Percentiles rank a stretch among this genome's conserved stretches.
Evolutionary conservation across 2,329 filamentous ascomycete genomes (phyloP).

Genomic region (Aspergillus sp.): DNA sequence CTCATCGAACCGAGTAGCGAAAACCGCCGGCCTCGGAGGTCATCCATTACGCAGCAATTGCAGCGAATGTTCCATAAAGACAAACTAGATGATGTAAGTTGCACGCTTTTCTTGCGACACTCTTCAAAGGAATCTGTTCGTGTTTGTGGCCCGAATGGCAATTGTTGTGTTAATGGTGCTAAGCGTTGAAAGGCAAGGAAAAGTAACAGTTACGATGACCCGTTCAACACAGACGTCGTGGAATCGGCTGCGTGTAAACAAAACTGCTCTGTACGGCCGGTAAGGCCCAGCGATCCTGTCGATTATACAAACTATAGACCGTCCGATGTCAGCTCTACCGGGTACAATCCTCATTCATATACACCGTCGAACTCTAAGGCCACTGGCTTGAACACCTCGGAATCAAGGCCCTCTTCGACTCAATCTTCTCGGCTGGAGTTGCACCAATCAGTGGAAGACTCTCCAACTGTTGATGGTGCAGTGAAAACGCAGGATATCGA

Average conservation of each 20-base stretch:
- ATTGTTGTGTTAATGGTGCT: not conserved
- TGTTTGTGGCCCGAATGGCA: not conserved
- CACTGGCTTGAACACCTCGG: not conserved
- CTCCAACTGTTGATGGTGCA: slow-evolving; percentile 5
- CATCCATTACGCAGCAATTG: slow-evolving; percentile 23
- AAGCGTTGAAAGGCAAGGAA: slow-evolving; percentile 9
- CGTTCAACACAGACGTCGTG: not conserved
- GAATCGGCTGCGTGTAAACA: not conserved
- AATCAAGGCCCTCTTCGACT: slow-evolving; percentile 3
- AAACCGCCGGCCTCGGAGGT: slow-evolving; percentile 16
- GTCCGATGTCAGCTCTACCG: not conserved
- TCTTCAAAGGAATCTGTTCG: too few relatives aligned
- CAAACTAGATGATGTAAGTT: slow-evolving; percentile 18
- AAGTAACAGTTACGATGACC: not conserved
- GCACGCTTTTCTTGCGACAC: not conserved
- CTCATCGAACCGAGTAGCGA: slow-evolving; percentile 9
- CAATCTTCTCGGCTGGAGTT: not conserved
- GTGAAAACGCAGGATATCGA: slow-evolving; percentile 15
- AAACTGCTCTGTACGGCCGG: not conserved
- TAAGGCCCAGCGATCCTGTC: not conserved
- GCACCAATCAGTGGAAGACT: slow-evolving; percentile 7
- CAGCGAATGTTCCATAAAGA: slow-evolving; percentile 23
- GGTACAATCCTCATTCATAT: not conserved
- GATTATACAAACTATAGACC: not conserved
- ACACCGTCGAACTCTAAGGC: not conserved